Evolutionary conservation across 2,329 filamentous ascomycete species (phyloP).

Genomic region (Reticulascus tulasneorum): DNA sequence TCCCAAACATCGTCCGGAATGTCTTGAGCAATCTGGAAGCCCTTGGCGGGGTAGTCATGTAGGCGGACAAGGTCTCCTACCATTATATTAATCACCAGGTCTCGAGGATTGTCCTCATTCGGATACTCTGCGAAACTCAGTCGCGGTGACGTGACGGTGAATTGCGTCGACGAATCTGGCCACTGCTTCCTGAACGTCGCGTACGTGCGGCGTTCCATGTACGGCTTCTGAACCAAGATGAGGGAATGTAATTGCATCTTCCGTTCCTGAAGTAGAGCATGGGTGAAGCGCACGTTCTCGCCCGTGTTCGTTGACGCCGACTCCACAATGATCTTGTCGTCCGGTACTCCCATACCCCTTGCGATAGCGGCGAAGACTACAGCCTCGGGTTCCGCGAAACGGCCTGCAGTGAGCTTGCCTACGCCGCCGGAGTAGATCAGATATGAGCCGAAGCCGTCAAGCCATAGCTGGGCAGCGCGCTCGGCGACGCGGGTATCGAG

Average conservation of each 20-base stretch:
- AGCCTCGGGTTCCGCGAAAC: slow-evolving; percentile 37
- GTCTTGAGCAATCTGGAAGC: slow-evolving; percentile 39
- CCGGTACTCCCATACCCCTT: slow-evolving; percentile 33
- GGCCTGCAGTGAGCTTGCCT: slow-evolving; percentile 34
- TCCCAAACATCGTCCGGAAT: slow-evolving; percentile 38
- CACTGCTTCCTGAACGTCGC: slow-evolving; percentile 44
- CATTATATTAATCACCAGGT: slow-evolving; percentile 39
- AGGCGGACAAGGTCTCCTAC: slow-evolving; percentile 41
- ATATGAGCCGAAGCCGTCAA: slow-evolving; percentile 31
- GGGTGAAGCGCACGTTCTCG: slow-evolving; percentile 42
- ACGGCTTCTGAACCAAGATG: slow-evolving; percentile 44
- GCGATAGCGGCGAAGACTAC: slow-evolving; percentile 38
- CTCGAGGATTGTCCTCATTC: slow-evolving; percentile 34
- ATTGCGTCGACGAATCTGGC: slow-evolving; percentile 28
- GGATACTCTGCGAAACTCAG: slow-evolving; percentile 36
- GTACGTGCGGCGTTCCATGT: slow-evolving; percentile 43
- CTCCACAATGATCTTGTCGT: slow-evolving; percentile 34
- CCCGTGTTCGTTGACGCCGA: slow-evolving; percentile 39
- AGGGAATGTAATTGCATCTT: slow-evolving; percentile 25
- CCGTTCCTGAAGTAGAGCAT: slow-evolving; percentile 26
- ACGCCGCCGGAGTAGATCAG: slow-evolving; percentile 41
- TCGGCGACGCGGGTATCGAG: slow-evolving; percentile 41
- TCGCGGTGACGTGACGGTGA: slow-evolving; percentile 37
- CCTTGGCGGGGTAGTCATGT: slow-evolving; percentile 35
- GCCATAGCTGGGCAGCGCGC: slow-evolving; percentile 37